Evolutionary conservation across 1,284 basidiomycete species (phyloP), one percentile per base, ranked within the genome.

Genomic region (Vanrija sp.): DNA sequence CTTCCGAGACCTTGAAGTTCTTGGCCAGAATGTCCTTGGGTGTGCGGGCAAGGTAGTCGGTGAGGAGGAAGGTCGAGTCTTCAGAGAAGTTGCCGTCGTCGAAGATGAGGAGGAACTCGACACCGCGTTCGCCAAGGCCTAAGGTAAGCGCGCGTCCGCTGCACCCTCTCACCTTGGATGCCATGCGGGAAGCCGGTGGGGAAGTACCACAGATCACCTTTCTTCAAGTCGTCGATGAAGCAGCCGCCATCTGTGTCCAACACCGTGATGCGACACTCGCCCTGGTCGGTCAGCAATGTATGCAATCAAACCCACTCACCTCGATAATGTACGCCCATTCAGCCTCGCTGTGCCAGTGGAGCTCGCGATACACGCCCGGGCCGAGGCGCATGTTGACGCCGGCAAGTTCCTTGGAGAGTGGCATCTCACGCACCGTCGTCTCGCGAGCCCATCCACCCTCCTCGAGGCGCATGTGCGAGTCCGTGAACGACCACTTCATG

Each of bases 341-440:
- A 28, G 82, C 78, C 4, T 82, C 83, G 53, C 79, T 82, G 68
- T 89, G 86, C 86, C 86, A 87, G 65, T 88, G 86, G 26, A 88
- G 78, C 68, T 89, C 86, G 18, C 86, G 85, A 58, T 52, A 56
- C n/a, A 54, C 83, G 10, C 86, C 86, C 43, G 82, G 73, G 67
- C 85, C 80, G 19, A 87, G 74, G 21, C 85, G 81, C 85, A 87
- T 86, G 66, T 88, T 83, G 10, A 86, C 86, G 40, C 83, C 82
- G 12, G 86, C 84, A 75, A 86, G 82, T 38, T 77, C 79, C 45
- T 78, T 80, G 10, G 85, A 84, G 38, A 86, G 78, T 3, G 86
- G 85, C 82, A 87, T 81, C 3, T 80, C 78, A 43, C 77, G 75
- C 49, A 80, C 83, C 83, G 65, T 40, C 12, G 55, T 60, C 52